Evolutionary conservation across 2,329 filamentous ascomycete species (phyloP), one percentile per base, ranked within the genome.

Genomic region (Aureobasidium sp.): DNA sequence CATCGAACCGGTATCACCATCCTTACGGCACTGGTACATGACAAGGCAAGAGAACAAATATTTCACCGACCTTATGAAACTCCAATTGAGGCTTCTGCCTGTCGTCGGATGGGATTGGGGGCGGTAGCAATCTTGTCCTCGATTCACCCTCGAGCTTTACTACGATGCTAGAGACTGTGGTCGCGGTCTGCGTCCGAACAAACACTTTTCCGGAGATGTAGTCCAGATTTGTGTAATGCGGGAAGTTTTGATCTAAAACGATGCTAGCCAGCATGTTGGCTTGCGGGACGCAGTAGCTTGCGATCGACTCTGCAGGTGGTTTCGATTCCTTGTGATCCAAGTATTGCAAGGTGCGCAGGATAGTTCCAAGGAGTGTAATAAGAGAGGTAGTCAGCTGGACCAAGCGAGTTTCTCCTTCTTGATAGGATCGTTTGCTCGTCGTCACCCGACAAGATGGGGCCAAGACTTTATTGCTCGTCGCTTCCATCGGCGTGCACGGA

Each of bases 121-220:
- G 83, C 75, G 65, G 82, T 71, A 48, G 27, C 24, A 48, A n/a
- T 31, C 45, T 48, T 48, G 45, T 92, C 65, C 81, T 82, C 52
- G 85, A 85, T 75, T 94, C 89, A 67, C 90, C 90, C 71, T 94
- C 90, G 35, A 94, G 83, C 77, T 94, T 94, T 69, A 93, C 89
- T 40, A 90, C 79, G 65, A 94, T 86, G 42, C 73, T 75, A 62
- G 74, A 75, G 35, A 83, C 72, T 66, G 76, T 78, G 60, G 74
- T 76, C 24, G 75, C 74, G 66, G 73, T 78, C 7, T 72, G 70
- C 22, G 76, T 73, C 40, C 76, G 71, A 49, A 83, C 68, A 9
- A 75, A 64, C 27, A 82, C 77, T 62, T 73, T 74, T 60, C 90
- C 90, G 33, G 79, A 81, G 63, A 94, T 82, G 64, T 82, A 77